Conservation (phyloP, 2,329 filamentous ascomycete species). For the Tolypocladium amazonense region DNA sequence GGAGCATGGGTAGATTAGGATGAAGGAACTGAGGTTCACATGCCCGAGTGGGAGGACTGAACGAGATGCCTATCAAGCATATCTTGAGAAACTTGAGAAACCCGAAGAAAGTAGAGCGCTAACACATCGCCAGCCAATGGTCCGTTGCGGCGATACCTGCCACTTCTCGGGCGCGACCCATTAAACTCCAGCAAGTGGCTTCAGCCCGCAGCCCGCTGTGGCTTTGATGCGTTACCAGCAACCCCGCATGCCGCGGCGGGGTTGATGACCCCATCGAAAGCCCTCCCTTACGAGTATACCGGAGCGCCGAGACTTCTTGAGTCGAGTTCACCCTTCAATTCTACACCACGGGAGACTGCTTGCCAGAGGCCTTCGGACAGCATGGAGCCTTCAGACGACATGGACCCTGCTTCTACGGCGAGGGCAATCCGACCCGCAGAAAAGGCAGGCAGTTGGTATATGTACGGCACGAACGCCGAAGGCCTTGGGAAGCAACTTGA, state of each 20-base stretch:
- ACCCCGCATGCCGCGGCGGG: slow-evolving; percentile 7
- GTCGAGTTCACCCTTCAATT: background rate
- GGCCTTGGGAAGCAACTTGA: slow-evolving; percentile 62
- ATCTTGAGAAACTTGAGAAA: too few relatives aligned
- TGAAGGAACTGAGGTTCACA: background rate
- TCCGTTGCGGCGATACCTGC: background rate
- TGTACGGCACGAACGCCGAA: slow-evolving; percentile 41
- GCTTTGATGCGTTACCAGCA: background rate
- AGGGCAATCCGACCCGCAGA: slow-evolving; percentile 36
- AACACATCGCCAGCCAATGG: too few relatives aligned
- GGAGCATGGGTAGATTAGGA: background rate
- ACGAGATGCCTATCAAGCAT: too few relatives aligned
- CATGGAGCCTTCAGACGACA: too few relatives aligned
- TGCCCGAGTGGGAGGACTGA: too few relatives aligned
- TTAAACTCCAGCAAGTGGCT: background rate
- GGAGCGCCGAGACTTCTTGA: too few relatives aligned
- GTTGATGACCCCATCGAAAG: background rate
- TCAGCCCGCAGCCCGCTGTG: background rate
- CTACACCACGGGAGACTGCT: background rate
- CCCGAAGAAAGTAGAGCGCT: too few relatives aligned
- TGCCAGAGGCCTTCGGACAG: background rate
- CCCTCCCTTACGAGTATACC: background rate
- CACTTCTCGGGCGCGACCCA: background rate
- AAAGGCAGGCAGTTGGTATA: slow-evolving; percentile 88
- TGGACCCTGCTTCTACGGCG: background rate